phyloP scores from a whole-genome alignment of 306 rosid species.

The Delonix regia region DNA sequence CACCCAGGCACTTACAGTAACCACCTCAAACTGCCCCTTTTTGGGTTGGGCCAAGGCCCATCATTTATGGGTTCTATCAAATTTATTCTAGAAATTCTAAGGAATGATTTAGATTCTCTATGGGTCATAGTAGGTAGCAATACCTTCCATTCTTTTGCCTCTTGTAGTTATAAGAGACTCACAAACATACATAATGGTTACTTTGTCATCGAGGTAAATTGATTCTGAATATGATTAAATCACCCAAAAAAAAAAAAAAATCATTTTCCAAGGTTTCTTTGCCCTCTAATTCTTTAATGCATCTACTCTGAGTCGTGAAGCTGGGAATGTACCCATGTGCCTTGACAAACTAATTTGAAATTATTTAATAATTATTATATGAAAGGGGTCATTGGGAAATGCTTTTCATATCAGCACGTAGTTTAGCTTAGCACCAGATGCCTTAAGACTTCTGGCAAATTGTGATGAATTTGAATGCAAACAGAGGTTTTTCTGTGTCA shows the following conservation, averaged over 20 bases:
- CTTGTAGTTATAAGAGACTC: conserved; percentile 13
- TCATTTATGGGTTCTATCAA: no score
- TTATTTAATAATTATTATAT: background rate
- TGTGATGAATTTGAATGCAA: conserved; percentile 12
- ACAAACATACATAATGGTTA: conserved; percentile 5
- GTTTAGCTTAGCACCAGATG: background rate
- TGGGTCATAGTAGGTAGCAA: background rate
- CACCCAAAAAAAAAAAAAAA: no score
- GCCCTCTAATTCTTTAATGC: background rate
- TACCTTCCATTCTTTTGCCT: background rate
- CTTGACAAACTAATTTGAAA: background rate
- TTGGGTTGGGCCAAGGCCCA: no score
- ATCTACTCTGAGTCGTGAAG: conserved; percentile 11
- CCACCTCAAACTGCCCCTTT: no score
- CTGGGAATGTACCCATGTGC: background rate
- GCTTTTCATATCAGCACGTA: conserved; percentile 13
- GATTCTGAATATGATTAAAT: background rate
- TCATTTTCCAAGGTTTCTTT: background rate
- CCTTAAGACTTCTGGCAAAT: conserved; percentile 15
- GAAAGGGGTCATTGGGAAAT: conserved; percentile 1
- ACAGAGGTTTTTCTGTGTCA: background rate
- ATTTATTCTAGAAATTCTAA: conserved; percentile 14
- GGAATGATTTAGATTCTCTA: conserved; percentile 29
- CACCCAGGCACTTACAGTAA: no score
- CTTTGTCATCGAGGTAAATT: background rate